Evolutionary conservation across 257 asterid genomes (phyloP).

Genomic region (Asclepias syriaca): DNA sequence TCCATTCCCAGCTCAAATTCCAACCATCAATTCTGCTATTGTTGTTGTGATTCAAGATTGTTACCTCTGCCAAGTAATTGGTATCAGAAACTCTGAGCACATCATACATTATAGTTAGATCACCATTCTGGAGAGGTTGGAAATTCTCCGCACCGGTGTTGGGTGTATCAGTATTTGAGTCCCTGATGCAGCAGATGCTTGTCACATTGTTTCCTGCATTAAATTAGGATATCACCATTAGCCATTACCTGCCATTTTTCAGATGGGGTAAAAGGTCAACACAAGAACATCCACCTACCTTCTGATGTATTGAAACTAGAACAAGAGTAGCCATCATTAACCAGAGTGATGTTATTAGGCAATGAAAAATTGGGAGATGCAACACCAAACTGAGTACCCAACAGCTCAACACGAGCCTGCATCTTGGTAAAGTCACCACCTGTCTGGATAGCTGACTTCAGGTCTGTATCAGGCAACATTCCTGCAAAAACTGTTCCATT

Average conservation of each 20-base stretch:
- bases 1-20: slow-evolving; percentile 69
- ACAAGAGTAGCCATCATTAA: slow-evolving; percentile 55
- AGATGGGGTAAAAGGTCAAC: no score
- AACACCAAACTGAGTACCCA: slow-evolving; percentile 65
- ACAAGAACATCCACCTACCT: slow-evolving; percentile 28
- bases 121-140: slow-evolving; percentile 43
- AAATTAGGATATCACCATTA: not conserved
- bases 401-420: slow-evolving; percentile 41
- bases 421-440: slow-evolving; percentile 59
- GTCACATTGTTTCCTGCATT: slow-evolving; percentile 30
- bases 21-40: slow-evolving; percentile 50
- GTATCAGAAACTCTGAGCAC: slow-evolving; percentile 34
- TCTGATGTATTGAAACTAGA: slow-evolving; percentile 19
- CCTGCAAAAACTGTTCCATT: slow-evolving; percentile 54
- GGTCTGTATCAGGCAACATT: slow-evolving; percentile 32
- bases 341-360: slow-evolving; percentile 51
- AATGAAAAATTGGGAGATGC: slow-evolving; percentile 34
- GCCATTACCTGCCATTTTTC: no score
- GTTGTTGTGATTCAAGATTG: slow-evolving; percentile 50
- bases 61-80: slow-evolving; percentile 54
- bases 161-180: slow-evolving; percentile 21
- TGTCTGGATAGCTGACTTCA: slow-evolving; percentile 52
- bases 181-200: slow-evolving; percentile 41
- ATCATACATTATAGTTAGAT: slow-evolving; percentile 55
- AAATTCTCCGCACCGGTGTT: slow-evolving; percentile 18